Conservation (phyloP, 768 basidiomycete species). For the Suillus clintonianus region DNA sequence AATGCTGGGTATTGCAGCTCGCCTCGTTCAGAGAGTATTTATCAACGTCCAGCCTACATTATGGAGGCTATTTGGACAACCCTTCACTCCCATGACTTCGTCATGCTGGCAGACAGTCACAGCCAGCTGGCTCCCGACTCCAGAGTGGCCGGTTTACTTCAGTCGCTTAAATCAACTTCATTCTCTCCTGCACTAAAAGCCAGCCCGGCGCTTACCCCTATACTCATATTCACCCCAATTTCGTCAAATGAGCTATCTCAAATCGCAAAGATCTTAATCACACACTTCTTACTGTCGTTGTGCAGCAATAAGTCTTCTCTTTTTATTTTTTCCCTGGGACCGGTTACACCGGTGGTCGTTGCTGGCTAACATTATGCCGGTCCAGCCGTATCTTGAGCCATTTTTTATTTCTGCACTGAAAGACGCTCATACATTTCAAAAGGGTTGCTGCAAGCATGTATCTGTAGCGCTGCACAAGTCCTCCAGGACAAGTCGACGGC, state of each 20-base stretch:
- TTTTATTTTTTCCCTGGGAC: conserved; percentile 53
- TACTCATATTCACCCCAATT: conserved; percentile 60
- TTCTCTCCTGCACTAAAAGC: conserved; percentile 63
- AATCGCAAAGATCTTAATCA: conserved; percentile 31
- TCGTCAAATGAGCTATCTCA: conserved; percentile 43
- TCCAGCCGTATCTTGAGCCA: conserved; percentile 64
- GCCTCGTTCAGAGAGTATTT: conserved; percentile 8
- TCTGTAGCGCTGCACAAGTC: background rate
- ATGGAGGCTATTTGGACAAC: conserved; percentile 29
- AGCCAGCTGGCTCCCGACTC: background rate
- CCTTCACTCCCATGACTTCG: conserved; percentile 33
- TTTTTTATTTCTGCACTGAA: conserved; percentile 54
- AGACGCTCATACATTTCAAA: conserved; percentile 32
- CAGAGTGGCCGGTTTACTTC: conserved; percentile 36
- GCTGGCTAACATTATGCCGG: conserved; percentile 42
- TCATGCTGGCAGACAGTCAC: conserved; percentile 29
- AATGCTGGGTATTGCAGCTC: conserved; percentile 15
- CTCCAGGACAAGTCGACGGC: conserved; percentile 25
- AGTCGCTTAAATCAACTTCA: conserved; percentile 29
- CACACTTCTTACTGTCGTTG: conserved; percentile 36
- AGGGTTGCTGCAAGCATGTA: background rate
- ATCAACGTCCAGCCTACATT: conserved; percentile 18
- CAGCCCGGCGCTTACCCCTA: conserved; percentile 58
- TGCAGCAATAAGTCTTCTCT: conserved; percentile 55
- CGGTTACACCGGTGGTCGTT: conserved; percentile 50